Evolutionary conservation across 768 basidiomycete genomes (phyloP).

Genomic region (Termitomyces sp.): DNA sequence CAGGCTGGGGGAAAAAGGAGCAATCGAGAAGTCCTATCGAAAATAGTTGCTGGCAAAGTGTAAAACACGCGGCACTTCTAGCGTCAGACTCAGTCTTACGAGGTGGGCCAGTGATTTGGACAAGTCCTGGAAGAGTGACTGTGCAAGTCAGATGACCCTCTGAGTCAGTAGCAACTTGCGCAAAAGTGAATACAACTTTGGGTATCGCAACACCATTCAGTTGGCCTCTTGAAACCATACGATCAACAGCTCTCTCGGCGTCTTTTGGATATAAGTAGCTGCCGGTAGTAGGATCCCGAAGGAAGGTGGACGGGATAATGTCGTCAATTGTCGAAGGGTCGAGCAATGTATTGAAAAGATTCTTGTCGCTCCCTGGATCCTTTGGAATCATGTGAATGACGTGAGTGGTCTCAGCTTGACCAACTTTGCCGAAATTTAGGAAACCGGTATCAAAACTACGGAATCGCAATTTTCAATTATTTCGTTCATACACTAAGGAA

Average conservation of each 20-base stretch:
- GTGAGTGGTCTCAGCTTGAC: neutral
- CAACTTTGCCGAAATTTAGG: neutral
- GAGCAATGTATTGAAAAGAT: neutral
- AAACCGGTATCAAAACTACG: slow-evolving; percentile 1
- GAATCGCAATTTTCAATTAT: neutral
- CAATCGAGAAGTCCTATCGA: slow-evolving; percentile 47
- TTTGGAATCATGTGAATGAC: slow-evolving; percentile 6
- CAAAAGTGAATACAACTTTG: slow-evolving; percentile 34
- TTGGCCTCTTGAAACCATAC: slow-evolving; percentile 31
- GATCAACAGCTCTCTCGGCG: slow-evolving; percentile 52
- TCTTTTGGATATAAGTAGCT: slow-evolving; percentile 54
- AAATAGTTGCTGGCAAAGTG: slow-evolving; percentile 46
- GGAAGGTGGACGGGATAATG: slow-evolving; percentile 28
- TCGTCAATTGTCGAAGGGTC: slow-evolving; percentile 24
- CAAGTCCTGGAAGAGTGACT: slow-evolving; percentile 38
- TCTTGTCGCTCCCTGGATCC: neutral
- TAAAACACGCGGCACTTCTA: slow-evolving; percentile 53
- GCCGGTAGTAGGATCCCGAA: slow-evolving; percentile 61
- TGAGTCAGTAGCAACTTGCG: slow-evolving; percentile 20
- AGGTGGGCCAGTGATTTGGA: slow-evolving; percentile 37
- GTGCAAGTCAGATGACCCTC: slow-evolving; percentile 38
- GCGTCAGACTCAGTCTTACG: slow-evolving; percentile 46
- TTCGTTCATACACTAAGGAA: neutral
- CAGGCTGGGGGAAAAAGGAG: slow-evolving; percentile 35
- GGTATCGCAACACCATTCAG: slow-evolving; percentile 8